These are phyloP conservation scores for Pochonia chlamydosporia DNA, from an alignment of 2,329 filamentous ascomycete genomes.

Conservation along the genomic window DNA sequence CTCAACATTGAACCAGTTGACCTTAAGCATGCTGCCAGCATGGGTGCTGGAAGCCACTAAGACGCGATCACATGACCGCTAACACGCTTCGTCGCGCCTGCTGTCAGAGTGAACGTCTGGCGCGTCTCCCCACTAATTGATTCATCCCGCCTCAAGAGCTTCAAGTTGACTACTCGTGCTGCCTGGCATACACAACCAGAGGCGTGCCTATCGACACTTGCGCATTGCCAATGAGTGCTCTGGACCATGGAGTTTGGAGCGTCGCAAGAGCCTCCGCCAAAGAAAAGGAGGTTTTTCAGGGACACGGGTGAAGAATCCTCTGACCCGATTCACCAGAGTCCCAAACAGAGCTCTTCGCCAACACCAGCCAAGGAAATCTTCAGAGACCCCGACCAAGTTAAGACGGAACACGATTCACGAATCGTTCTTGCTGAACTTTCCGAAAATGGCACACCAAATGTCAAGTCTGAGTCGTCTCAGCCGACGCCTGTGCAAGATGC, in stretches of 20 bases:
- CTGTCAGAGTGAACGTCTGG: conserved; percentile 9
- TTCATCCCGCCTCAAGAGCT: neutral
- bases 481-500: conserved; percentile 15
- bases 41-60: too few species aligned
- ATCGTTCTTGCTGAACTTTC: conserved; percentile 10
- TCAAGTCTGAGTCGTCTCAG: conserved; percentile 9
- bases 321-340: conserved; percentile 17
- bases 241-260: conserved; percentile 32
- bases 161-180: neutral
- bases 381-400: conserved; percentile 15
- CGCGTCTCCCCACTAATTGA: conserved; percentile 31
- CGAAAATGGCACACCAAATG: conserved; percentile 6
- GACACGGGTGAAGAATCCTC: conserved; percentile 25
- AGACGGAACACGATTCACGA: conserved; percentile 13
- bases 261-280: conserved; percentile 38
- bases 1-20: conserved; percentile 4
- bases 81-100: conserved; percentile 29
- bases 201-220: neutral
- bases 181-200: neutral
- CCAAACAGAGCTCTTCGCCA: conserved; percentile 17
- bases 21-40: too few species aligned
- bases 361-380: conserved; percentile 19
- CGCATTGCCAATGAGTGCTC: conserved; percentile 1
- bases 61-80: conserved; percentile 36
- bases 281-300: conserved; percentile 35